Base-by-base conservation (phyloP, 441 rosid genomes). In the Populus tomentosa region DNA sequence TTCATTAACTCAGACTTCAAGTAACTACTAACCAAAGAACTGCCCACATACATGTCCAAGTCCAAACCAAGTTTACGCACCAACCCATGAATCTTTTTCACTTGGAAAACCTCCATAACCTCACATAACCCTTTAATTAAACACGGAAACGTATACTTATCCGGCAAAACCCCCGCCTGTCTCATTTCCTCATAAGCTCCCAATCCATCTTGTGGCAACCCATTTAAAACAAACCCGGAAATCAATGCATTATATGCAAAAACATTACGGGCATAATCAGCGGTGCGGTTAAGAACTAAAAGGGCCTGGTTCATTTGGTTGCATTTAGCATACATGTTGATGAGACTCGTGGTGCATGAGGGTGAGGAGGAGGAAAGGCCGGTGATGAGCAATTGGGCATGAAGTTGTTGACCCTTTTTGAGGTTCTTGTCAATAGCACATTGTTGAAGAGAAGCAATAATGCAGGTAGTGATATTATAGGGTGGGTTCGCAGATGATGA, bases 301-400 rank as follows among this genome's bases (percentile, higher is more conserved):
- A 85, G 46, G 30, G 89, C 89, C 18, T 76, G 72, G 3, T 67
- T 73, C 78, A 85, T 68, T 62, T 42, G 80, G 77, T 77, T 76
- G 82, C 90, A 87, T 72, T 89, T 90, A 7, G 88, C 84, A 75
- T 90, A 90, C 94, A 90, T 87, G 75, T 87, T 89, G 80, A 90
- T 81, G 66, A 90, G 89, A 82, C 92, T 89, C 33, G 94, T 90
- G 77, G 81, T 71, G 67, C 82, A 84, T 20, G 78, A 77, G 38
- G 90, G 91, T 23, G 88, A 84, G 59, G 77, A 76, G 4, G 79
- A 46, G 73, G 86, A 80, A 72, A 83, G 75, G n/a, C 89, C 86
- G 76, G 82, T 82, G 7, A 79, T 77, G 72, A 89, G 81, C 90
- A 90, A 80, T 82, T 80, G 84, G 21, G 85, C 80, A 70, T 89